Evolutionary conservation across 1,284 basidiomycete genomes (phyloP), one percentile per base, ranked within the genome.

Genomic region (Naganishia albida): DNA sequence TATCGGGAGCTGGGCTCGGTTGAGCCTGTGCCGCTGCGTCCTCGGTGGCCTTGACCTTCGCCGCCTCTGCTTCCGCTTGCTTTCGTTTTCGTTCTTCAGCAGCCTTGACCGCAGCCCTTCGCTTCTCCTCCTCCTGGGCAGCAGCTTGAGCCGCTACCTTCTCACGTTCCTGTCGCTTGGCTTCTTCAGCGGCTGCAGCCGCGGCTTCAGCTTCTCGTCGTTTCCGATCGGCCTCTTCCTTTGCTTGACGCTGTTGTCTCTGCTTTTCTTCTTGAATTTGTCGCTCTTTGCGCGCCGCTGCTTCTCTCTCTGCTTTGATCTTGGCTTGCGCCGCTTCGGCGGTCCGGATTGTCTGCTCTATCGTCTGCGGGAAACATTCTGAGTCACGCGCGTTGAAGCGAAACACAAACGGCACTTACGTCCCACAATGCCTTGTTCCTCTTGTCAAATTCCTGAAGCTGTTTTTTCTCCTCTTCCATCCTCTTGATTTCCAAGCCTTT

Each of bases 371-470:
- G 0, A 25, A 10, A 2, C 18, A 43, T 3, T 3, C 13, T 23
- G 16, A 43, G 34, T 26, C 7, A 23, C 23, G 23, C 7, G 3
- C 12, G 34, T 44, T 25, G 10, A 39, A 25, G 23, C 4, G 7
- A 1, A 15, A 25, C 18, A 7, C 6, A 13, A n/a, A 4, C 8
- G 18, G 20, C 4, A 66, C 66, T 56, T 48, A 69, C 68, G 49
- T 85, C 81, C 80, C 85, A 86, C 40, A 86, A 77, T 49, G 71
- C 70, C 66, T 75, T 80, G 68, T 87, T 84, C 39, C 86, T 83
- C 62, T 79, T 78, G 67, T 81, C 81, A 83, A 84, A 87, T 13
- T 71, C 74, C 15, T 79, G 77, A 38, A 77, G 75, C 39, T 87
- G 72, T 56, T 72, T 72, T 43, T 80, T 76, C 66, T 87, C 82